Evolutionary conservation across 2,329 filamentous ascomycete species (phyloP).

Genomic region (Hymenoscyphus salicellus): DNA sequence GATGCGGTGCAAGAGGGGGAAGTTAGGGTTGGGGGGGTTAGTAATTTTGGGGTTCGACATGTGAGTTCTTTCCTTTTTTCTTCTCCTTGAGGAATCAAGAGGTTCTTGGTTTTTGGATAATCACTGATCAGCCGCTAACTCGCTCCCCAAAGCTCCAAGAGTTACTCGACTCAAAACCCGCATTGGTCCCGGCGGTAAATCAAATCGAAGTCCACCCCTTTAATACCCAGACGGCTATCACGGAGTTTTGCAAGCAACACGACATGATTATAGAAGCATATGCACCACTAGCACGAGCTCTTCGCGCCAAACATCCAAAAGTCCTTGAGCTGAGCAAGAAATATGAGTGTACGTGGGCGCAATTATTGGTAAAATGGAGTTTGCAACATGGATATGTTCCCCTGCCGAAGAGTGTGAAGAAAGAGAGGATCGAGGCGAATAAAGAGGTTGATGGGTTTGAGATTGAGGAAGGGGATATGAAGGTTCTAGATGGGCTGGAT

Average conservation of each 20-base stretch:
- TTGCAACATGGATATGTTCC: slow-evolving; percentile 71
- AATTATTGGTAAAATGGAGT: slow-evolving; percentile 74
- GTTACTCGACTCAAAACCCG: slow-evolving; percentile 39
- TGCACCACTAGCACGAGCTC: slow-evolving; percentile 69
- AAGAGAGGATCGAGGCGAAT: slow-evolving; percentile 64
- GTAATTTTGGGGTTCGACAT: slow-evolving; percentile 75
- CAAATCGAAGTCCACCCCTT: slow-evolving; percentile 83
- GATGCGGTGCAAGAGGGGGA: slow-evolving; percentile 73
- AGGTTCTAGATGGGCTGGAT: slow-evolving; percentile 61
- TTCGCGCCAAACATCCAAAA: slow-evolving; percentile 65
- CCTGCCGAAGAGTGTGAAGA: slow-evolving; percentile 67
- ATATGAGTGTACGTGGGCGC: slow-evolving; percentile 67
- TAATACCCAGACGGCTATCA: slow-evolving; percentile 69
- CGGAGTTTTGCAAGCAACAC: slow-evolving; percentile 62
- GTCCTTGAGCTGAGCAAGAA: slow-evolving; percentile 62
- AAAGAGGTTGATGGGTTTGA: slow-evolving; percentile 57
- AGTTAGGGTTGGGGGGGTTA: slow-evolving; percentile 69
- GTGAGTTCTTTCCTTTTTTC: slow-evolving; percentile 42
- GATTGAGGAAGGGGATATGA: slow-evolving; percentile 63
- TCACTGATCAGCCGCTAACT: too few species aligned
- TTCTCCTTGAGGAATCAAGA: too few species aligned
- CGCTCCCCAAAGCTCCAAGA: slow-evolving; percentile 32
- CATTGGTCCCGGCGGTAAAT: slow-evolving; percentile 66
- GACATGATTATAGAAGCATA: slow-evolving; percentile 75
- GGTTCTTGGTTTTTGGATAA: too few species aligned